These are phyloP conservation scores for Bipolaris victoriae DNA, from an alignment of 2,329 filamentous ascomycete species.

Conservation along the genomic window DNA sequence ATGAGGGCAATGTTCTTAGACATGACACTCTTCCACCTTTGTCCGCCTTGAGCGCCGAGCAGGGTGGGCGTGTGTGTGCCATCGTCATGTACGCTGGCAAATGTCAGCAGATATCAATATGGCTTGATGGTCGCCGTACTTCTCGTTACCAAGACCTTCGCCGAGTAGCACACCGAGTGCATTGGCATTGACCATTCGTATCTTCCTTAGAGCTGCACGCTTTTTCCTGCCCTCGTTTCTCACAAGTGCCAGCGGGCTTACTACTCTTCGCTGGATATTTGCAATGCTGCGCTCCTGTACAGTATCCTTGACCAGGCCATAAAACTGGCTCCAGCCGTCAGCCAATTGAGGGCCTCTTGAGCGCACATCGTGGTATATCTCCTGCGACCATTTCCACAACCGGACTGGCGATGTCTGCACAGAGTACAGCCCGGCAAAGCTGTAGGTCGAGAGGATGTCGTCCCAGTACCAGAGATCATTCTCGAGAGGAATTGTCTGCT, in stretches of 20 bases:
- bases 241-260: slow-evolving; percentile 78
- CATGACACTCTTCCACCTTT: slow-evolving; percentile 75
- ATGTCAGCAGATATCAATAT: slow-evolving; percentile 11
- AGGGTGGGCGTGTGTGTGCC: slow-evolving; percentile 52
- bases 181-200: slow-evolving; percentile 82
- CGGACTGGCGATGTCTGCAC: slow-evolving; percentile 82
- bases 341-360: slow-evolving; percentile 49
- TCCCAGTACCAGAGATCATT: slow-evolving; percentile 98
- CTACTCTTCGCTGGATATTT: slow-evolving; percentile 72
- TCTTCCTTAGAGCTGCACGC: slow-evolving; percentile 70
- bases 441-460: slow-evolving; percentile 78
- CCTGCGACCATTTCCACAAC: slow-evolving; percentile 73
- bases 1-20: slow-evolving; percentile 83
- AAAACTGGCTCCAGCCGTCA: slow-evolving; percentile 68
- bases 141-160: slow-evolving; percentile 72
- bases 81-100: slow-evolving; percentile 66
- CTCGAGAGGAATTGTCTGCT: slow-evolving; percentile 81
- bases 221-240: slow-evolving; percentile 78
- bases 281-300: slow-evolving; percentile 74
- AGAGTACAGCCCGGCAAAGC: slow-evolving; percentile 80
- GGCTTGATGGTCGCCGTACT: slow-evolving; percentile 18
- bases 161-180: slow-evolving; percentile 87
- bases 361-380: slow-evolving; percentile 70
- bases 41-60: slow-evolving; percentile 54
- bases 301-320: slow-evolving; percentile 77